Base-by-base conservation (phyloP, 805 yeast species). In the Metschnikowia vanudenii region DNA sequence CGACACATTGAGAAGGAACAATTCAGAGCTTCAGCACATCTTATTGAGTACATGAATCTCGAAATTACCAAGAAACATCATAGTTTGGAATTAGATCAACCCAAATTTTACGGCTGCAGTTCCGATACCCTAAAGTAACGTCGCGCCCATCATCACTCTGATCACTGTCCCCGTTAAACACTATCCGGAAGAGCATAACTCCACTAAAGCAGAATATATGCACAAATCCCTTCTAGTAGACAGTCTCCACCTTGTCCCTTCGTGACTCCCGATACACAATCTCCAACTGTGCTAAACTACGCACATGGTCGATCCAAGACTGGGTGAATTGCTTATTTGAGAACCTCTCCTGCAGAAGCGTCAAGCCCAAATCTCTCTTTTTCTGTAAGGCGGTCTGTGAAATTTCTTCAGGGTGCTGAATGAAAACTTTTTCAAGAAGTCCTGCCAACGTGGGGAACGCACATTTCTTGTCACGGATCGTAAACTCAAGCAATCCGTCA, bases 251-350 rank as follows among this genome's bases (percentile, higher is more conserved):
- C 29, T 59, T 60, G 22, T 49, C 51, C 20, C 69, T 41, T 42
- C 52, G 60, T 12, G 49, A 42, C 37, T 63, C 64, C 47, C 76
- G 57, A 39, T 60, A 60, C 2, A 24, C 22, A 10, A 39, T 50
- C 51, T 69, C 74, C 43, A 65, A 47, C 4, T 37, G 42, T 26
- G 54, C 58, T 16, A 60, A 43, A 3, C 50, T 49, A 3, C 47
- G 48, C 31, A 59, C 39, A 51, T 61, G 53, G 11, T 51, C 34
- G 36, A 60, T 61, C 95, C 96, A 88, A 20, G 67, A 64, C 7
- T 51, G 53, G 32, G 72, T 77, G 58, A 88, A 88, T 20, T 66
- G 70, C 16, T 64, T 66, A 59, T 86, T 87, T 4, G 88, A 80
- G 58, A 88, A 88, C 59, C 79, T 75, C 41, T 74, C 70, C 26